phyloP scores from a whole-genome alignment of 495 filamentous ascomycete species.

The Aspergillus conjunctus region DNA sequence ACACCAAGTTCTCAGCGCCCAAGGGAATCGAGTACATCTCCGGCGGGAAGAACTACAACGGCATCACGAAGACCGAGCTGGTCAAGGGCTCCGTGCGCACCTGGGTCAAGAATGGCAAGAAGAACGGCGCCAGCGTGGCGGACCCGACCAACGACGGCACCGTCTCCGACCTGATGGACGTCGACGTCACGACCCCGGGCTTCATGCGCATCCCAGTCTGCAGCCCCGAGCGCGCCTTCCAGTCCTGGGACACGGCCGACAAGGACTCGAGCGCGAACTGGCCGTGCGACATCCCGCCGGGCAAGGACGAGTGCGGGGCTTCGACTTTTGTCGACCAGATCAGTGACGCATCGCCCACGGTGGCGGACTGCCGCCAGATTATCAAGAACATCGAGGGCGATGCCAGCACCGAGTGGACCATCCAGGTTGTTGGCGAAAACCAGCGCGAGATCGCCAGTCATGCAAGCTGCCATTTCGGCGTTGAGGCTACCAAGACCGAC shows the following conservation, averaged over 20 bases:
- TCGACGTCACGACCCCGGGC: slow-evolving; percentile 34
- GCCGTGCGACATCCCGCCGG: slow-evolving; percentile 32
- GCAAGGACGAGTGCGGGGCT: slow-evolving; percentile 24
- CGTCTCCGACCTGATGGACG: slow-evolving; percentile 21
- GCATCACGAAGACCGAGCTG: slow-evolving; percentile 29
- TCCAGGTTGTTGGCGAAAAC: not conserved
- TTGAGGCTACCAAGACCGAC: slow-evolving; percentile 4
- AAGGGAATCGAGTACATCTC: slow-evolving; percentile 30
- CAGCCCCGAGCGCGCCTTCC: slow-evolving; percentile 22
- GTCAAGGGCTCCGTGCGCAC: slow-evolving; percentile 31
- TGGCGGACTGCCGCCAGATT: slow-evolving; percentile 34
- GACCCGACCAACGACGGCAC: slow-evolving; percentile 26
- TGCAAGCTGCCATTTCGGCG: slow-evolving; percentile 8
- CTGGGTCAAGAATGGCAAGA: slow-evolving; percentile 30
- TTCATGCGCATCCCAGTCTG: slow-evolving; percentile 38
- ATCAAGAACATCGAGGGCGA: slow-evolving; percentile 36
- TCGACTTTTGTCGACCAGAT: slow-evolving; percentile 36
- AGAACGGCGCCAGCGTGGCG: slow-evolving; percentile 28
- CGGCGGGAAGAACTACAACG: slow-evolving; percentile 16
- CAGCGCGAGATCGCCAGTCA: slow-evolving; percentile 21
- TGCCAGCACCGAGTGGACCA: slow-evolving; percentile 2
- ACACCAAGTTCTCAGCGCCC: slow-evolving; percentile 24
- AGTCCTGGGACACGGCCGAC: slow-evolving; percentile 25
- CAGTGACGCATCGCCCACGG: slow-evolving; percentile 30
- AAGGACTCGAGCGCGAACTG: slow-evolving; percentile 22